phyloP scores from a whole-genome alignment of 352 stramenopile species.

The Phytopythium sindhum region DNA sequence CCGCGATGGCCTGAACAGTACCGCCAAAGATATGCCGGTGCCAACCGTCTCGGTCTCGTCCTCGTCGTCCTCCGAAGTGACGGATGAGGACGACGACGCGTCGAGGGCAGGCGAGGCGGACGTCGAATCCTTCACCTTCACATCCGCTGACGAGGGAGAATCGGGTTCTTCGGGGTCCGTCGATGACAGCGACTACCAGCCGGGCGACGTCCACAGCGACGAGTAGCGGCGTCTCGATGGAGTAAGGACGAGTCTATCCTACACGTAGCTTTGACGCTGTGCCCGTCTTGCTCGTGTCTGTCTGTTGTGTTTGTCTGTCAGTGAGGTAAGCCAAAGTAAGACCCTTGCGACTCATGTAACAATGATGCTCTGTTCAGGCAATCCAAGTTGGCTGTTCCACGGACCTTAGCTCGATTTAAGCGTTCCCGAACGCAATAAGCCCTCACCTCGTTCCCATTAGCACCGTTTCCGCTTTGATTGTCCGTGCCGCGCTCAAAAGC shows the following conservation, averaged over 20 bases:
- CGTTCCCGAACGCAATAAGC: too few species aligned
- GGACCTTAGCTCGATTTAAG: neutral
- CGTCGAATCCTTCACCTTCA: slow-evolving; percentile 7
- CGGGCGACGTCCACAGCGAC: slow-evolving; percentile 3
- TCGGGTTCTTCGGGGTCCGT: neutral
- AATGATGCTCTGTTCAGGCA: neutral
- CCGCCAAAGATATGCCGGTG: slow-evolving; percentile 27
- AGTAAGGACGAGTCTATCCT: neutral
- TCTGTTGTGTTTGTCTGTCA: neutral
- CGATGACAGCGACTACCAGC: neutral
- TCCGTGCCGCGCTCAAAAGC: neutral
- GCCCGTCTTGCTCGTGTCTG: neutral
- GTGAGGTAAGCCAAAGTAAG: neutral
- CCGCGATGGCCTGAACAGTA: slow-evolving; percentile 24
- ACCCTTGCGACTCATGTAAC: neutral
- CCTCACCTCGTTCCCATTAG: neutral
- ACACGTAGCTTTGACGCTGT: neutral
- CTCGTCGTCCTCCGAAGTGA: slow-evolving; percentile 10
- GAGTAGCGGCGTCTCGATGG: neutral
- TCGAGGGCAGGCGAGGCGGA: slow-evolving; percentile 1
- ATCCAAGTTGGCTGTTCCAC: neutral
- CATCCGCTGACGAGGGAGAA: neutral
- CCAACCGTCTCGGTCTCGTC: slow-evolving; percentile 19
- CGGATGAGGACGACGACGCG: neutral
- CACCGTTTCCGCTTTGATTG: neutral